Conservation (phyloP, 23 red algal species). For the Gracilaria domingensis region DNA sequence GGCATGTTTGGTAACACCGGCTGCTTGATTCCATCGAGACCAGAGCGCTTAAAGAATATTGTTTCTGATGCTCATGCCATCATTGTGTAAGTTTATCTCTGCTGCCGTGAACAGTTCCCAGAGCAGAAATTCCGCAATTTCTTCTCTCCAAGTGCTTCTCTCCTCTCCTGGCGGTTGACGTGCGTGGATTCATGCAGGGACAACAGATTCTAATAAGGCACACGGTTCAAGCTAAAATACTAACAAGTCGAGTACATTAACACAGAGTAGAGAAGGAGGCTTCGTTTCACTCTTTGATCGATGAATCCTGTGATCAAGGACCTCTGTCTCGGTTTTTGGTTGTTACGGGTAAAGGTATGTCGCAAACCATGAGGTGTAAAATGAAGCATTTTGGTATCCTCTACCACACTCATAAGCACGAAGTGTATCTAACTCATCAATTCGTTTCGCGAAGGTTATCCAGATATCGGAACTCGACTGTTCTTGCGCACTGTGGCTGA, state of each 20-base stretch:
- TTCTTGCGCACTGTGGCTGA: conserved; percentile 17
- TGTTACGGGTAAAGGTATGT: conserved; percentile 64
- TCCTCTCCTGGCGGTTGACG: too few species aligned
- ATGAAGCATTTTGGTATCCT: background rate
- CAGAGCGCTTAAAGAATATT: conserved; percentile 51
- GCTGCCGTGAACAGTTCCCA: too few species aligned
- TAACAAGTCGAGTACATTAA: background rate
- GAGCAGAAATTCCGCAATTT: too few species aligned
- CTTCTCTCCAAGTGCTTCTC: too few species aligned
- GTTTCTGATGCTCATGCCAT: conserved; percentile 37
- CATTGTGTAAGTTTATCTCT: conserved; percentile 59
- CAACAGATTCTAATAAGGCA: background rate
- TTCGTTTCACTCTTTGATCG: conserved; percentile 46
- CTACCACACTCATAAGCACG: too few species aligned
- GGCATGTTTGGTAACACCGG: conserved; percentile 45
- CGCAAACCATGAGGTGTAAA: background rate
- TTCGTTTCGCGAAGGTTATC: conserved; percentile 28
- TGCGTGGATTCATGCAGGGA: too few species aligned
- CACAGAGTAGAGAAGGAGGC: conserved; percentile 77
- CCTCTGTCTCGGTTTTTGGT: conserved; percentile 35
- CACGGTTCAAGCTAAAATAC: background rate
- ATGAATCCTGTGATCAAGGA: conserved; percentile 13
- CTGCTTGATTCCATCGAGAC: conserved; percentile 60
- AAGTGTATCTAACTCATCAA: background rate
- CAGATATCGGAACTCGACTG: conserved; percentile 45